Evolutionary conservation across 306 rosid genomes (phyloP), one percentile per base, ranked within the genome.

Genomic region (Datisca glomerata): DNA sequence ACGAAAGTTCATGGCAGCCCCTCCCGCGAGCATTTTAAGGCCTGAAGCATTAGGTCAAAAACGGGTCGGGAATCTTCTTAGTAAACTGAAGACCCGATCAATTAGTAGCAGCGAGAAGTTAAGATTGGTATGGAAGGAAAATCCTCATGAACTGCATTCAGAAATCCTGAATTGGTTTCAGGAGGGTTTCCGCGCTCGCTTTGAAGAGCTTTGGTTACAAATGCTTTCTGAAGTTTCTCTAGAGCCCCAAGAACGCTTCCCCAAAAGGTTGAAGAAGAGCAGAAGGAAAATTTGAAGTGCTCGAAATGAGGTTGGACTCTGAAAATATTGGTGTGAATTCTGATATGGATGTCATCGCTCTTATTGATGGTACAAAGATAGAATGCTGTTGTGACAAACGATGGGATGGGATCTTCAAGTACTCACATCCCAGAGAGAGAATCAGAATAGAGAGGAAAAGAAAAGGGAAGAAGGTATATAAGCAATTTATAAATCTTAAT

Each of bases 91-190:
- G 55, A 51, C 21, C 21, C 65, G 52, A 70, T 39, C 24, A 41
- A 65, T 82, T 38, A 70, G 71, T 57, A 69, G 67, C 29, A 67
- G 76, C 55, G 64, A 73, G 13, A 63, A 19, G 57, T 52, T 87
- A 31, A 74, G 76, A 63, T 73, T 16, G 49, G 74, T 55, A 34
- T 87, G 97, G 97, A 68, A 64, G 65, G 71, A 79, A 35, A 79
- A 76, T 54, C 89, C 89, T 28, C 60, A 21, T 45, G 97, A 71
- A 43, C 36, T 87, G 31, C 61, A 52, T 57, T 22, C 71, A 24
- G 93, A 87, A 70, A 68, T 83, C 37, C 37, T 65, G 73, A 85
- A 61, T 57, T 83, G 93, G 93, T 83, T 87, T 79, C 87, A 79
- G 53, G 67, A 69, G 32, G 61, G 72, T 57, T 87, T 67, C 59